Percentiles rank a stretch among this genome's conserved stretches.
Evolutionary conservation across 768 basidiomycete genomes (phyloP).

Genomic region (Hygrophorus russula): DNA sequence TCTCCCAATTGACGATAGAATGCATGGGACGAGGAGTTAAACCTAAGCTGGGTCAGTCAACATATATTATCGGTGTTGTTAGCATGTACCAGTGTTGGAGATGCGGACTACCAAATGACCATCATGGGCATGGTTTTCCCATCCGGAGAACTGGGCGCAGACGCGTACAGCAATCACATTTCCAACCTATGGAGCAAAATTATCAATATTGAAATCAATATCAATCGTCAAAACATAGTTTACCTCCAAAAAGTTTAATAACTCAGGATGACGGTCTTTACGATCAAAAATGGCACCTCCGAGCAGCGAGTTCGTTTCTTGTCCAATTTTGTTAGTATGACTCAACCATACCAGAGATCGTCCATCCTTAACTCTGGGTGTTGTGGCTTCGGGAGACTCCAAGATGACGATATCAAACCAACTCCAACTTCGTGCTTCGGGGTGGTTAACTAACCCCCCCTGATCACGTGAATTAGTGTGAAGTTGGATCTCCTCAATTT

Average conservation of each 20-base stretch:
- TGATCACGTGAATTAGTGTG: conserved; percentile 17
- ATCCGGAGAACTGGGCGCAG: conserved; percentile 19
- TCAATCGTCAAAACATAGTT: background rate
- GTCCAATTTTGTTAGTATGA: conserved; percentile 14
- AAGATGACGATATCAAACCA: conserved; percentile 24
- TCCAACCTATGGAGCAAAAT: conserved; percentile 13
- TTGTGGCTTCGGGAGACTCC: conserved; percentile 12
- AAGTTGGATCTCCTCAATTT: conserved; percentile 17
- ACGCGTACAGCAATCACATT: conserved; percentile 21
- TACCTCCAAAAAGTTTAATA: conserved; percentile 13
- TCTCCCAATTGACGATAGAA: too few relatives aligned
- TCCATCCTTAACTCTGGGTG: conserved; percentile 16
- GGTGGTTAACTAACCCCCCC: conserved; percentile 8
- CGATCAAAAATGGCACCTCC: conserved; percentile 12
- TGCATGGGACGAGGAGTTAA: too few relatives aligned
- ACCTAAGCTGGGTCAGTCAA: too few relatives aligned
- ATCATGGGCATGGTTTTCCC: conserved; percentile 18
- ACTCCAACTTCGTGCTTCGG: conserved; percentile 17
- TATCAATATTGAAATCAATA: background rate
- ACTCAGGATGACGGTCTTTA: conserved; percentile 7
- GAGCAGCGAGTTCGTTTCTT: conserved; percentile 8
- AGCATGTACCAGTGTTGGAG: conserved; percentile 14
- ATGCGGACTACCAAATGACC: conserved; percentile 18
- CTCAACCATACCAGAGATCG: conserved; percentile 18
- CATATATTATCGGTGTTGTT: background rate